phyloP scores from a whole-genome alignment of 306 rosid species.

The Prinsepia uniflora region DNA sequence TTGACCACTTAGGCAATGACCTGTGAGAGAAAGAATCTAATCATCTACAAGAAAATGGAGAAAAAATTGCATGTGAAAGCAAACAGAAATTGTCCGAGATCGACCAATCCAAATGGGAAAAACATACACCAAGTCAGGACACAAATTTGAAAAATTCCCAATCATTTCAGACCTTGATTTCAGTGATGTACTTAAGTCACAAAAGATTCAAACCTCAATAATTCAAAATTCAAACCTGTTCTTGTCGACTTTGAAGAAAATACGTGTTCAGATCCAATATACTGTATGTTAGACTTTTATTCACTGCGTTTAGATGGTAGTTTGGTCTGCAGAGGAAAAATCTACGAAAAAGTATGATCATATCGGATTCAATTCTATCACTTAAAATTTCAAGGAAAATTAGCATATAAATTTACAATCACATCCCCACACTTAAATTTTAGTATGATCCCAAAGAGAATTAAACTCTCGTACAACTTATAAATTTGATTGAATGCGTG shows the following conservation, averaged over 20 bases:
- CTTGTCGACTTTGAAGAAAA: background rate
- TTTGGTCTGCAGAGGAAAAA: no score
- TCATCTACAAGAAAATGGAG: background rate
- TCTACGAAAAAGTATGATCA: no score
- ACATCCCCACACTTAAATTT: no score
- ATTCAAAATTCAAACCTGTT: background rate
- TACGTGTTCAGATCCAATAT: background rate
- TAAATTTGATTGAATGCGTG: no score
- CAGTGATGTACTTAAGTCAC: background rate
- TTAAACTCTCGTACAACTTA: no score
- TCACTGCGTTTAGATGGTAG: no score
- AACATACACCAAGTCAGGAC: background rate
- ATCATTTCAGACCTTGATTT: background rate
- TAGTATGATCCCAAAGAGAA: no score
- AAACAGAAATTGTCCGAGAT: background rate
- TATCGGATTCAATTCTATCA: no score
- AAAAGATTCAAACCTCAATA: background rate
- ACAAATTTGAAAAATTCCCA: background rate
- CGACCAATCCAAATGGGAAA: background rate
- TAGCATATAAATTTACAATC: no score
- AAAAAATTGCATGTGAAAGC: slow-evolving; percentile 5
- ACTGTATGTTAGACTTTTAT: no score
- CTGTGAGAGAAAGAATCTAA: slow-evolving; percentile 5
- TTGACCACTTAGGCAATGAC: slow-evolving; percentile 2
- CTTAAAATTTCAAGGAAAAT: no score